Evolutionary conservation across 257 asterid genomes (phyloP).

Genomic region (Solanum chaucha): DNA sequence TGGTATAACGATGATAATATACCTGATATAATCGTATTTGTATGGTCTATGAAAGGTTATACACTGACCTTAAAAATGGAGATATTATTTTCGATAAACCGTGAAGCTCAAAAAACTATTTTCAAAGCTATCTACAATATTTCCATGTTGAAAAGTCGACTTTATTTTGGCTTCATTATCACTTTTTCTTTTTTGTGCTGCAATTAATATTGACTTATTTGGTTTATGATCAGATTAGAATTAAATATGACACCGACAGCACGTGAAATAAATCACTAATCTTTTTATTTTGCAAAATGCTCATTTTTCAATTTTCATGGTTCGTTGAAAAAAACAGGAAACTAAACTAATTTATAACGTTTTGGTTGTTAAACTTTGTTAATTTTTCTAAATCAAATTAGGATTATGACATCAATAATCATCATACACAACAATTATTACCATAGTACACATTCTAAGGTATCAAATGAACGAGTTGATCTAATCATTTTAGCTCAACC

Average conservation of each 20-base stretch:
- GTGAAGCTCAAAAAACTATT: not conserved
- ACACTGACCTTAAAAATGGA: fast-evolving
- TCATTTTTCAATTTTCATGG: not conserved
- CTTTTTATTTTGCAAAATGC: not conserved
- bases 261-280: not conserved
- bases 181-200: not conserved
- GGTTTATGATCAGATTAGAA: not conserved
- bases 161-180: not conserved
- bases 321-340: not conserved
- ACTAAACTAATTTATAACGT: not conserved
- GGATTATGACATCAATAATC: not conserved
- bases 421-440: not conserved
- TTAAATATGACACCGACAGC: not conserved
- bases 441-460: not conserved
- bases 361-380: not conserved
- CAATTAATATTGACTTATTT: not conserved
- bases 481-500: not conserved
- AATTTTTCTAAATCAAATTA: not conserved
- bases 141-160: not conserved
- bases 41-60: not conserved
- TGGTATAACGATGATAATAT: not conserved
- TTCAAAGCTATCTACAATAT: not conserved
- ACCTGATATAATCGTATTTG: not conserved
- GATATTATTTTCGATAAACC: not conserved
- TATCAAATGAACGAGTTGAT: not conserved